A percentile compares a stretch with the other conserved stretches of the same genome.
These are phyloP conservation scores for Aethionema arabicum DNA, from an alignment of 345 rosid genomes.

Conservation along the genomic window DNA sequence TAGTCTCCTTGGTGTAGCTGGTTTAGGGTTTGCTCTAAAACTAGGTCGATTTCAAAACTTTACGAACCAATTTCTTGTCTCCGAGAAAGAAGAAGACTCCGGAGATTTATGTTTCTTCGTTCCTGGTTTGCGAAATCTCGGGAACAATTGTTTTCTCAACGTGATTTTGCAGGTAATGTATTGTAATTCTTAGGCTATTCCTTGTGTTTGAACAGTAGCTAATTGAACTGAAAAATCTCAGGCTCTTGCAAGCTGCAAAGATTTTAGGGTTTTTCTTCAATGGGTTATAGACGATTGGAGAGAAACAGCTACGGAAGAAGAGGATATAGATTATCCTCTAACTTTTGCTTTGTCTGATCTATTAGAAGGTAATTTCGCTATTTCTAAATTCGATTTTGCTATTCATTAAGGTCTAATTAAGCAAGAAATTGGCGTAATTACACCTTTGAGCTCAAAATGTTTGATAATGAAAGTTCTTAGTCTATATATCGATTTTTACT, in stretches of 20 bases:
- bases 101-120: conserved; percentile 42
- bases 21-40: conserved; percentile 48
- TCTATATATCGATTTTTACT: too few relatives aligned
- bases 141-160: conserved; percentile 83
- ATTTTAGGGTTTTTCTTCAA: conserved; percentile 60
- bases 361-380: conserved; percentile 46
- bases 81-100: conserved; percentile 20
- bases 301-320: conserved; percentile 34
- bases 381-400: background rate
- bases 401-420: background rate
- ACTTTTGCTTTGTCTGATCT: conserved; percentile 58
- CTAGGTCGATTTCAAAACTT: conserved; percentile 42
- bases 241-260: conserved; percentile 80
- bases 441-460: background rate
- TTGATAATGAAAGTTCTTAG: background rate
- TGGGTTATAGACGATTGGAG: conserved; percentile 53
- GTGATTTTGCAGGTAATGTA: conserved; percentile 70
- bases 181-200: background rate
- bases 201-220: background rate
- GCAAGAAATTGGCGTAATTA: too few relatives aligned
- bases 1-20: conserved; percentile 54
- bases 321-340: conserved; percentile 54
- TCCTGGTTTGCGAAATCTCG: conserved; percentile 81
- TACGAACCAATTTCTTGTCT: conserved; percentile 31
- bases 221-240: conserved; percentile 29